Conservation (phyloP, 2,329 filamentous ascomycete genomes). For the Chrysoporthe deuterocubensis region DNA sequence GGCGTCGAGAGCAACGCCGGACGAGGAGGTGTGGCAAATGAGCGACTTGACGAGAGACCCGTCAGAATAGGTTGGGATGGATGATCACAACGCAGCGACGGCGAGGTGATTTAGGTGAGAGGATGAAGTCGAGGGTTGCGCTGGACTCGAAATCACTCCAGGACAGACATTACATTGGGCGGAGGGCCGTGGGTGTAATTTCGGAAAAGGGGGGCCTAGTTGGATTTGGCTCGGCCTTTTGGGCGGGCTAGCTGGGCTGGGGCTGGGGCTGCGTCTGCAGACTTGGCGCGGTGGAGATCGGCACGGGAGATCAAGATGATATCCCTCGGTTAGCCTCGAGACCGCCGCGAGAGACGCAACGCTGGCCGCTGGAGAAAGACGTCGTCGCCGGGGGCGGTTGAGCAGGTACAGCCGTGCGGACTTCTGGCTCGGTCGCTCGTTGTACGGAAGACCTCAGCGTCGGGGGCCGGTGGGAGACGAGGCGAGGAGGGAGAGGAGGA, state of each 20-base stretch:
- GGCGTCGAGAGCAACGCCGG: constrained; percentile 9
- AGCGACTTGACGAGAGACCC: constrained; percentile 53
- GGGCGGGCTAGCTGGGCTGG: constrained; percentile 22
- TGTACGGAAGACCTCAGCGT: background rate
- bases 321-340: constrained; percentile 23
- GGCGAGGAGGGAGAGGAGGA: constrained; percentile 2
- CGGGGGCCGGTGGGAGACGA: background rate
- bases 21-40: constrained; percentile 39
- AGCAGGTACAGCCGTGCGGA: constrained; percentile 16
- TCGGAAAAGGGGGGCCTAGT: constrained; percentile 27
- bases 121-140: constrained; percentile 19
- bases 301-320: constrained; percentile 22
- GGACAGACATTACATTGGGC: constrained; percentile 35
- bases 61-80: constrained; percentile 38
- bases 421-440: constrained; percentile 27
- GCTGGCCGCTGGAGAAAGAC: constrained; percentile 22
- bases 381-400: constrained; percentile 32
- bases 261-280: constrained; percentile 12
- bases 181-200: constrained; percentile 26
- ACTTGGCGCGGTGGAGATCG: constrained; percentile 23
- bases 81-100: constrained; percentile 29
- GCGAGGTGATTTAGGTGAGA: constrained; percentile 26
- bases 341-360: constrained; percentile 16
- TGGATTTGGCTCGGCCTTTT: constrained; percentile 21
- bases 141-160: constrained; percentile 35